phyloP scores from a whole-genome alignment of 2,329 filamentous ascomycete genomes.

The Clonostachys chloroleuca region DNA sequence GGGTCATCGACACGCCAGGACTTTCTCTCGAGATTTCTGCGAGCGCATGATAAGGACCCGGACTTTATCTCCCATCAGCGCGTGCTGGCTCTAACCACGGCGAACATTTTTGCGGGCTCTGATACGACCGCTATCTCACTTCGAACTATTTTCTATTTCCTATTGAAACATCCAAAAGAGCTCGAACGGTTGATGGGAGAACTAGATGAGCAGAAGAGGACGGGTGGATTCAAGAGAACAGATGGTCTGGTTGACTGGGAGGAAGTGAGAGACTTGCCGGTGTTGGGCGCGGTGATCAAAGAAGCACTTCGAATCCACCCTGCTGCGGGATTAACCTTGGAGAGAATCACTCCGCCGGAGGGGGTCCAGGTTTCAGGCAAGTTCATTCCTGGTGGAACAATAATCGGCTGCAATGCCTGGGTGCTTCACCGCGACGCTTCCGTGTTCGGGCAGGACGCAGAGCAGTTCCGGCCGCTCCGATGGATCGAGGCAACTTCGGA shows the following conservation, averaged over 20 bases:
- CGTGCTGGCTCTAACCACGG: conserved; percentile 12
- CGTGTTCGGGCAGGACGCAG: conserved; percentile 24
- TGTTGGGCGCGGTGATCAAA: conserved; percentile 48
- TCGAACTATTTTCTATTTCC: conserved; percentile 34
- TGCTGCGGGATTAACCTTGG: conserved; percentile 41
- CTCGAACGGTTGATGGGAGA: conserved; percentile 15
- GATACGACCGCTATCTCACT: conserved; percentile 45
- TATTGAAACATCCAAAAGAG: conserved; percentile 23
- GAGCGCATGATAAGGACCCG: conserved; percentile 30
- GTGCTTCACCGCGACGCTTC: conserved; percentile 21
- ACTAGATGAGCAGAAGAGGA: conserved; percentile 9
- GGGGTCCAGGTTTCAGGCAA: conserved; percentile 32
- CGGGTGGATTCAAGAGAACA: conserved; percentile 25
- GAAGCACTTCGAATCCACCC: conserved; percentile 47
- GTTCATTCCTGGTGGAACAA: conserved; percentile 20
- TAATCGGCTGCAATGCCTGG: conserved; percentile 29
- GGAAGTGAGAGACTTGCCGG: conserved; percentile 20
- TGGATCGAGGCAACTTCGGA: conserved; percentile 25
- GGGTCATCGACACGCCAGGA: background rate
- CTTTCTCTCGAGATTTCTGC: conserved; percentile 17
- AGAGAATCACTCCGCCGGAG: conserved; percentile 37
- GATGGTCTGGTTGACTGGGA: conserved; percentile 18
- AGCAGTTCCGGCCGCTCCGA: conserved; percentile 30
- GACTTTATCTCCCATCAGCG: conserved; percentile 31
- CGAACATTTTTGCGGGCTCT: conserved; percentile 29